Evolutionary conservation across 108 stramenopile species (phyloP).

Genomic region (Nannochloropsis granulata): DNA sequence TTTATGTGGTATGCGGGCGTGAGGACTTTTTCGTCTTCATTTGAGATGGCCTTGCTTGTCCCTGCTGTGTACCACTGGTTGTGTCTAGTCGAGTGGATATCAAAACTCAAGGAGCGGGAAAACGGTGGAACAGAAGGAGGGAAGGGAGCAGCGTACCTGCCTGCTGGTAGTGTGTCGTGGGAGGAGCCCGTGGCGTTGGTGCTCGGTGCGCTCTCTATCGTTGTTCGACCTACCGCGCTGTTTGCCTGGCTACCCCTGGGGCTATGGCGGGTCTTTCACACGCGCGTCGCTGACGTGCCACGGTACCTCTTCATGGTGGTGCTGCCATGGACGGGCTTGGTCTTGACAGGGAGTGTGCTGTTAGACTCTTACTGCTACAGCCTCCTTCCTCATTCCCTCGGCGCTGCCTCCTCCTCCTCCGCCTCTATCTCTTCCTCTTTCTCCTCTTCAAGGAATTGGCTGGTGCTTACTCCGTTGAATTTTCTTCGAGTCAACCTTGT

Average conservation of each 20-base stretch:
- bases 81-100: no score
- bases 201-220: not conserved
- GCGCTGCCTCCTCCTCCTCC: not conserved
- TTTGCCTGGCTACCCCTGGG: not conserved
- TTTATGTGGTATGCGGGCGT: not conserved
- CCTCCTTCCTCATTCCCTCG: not conserved
- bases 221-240: not conserved
- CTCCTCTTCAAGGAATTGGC: not conserved
- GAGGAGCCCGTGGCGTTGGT: not conserved
- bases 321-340: not conserved
- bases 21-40: not conserved
- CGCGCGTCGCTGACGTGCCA: not conserved
- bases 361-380: not conserved
- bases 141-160: not conserved
- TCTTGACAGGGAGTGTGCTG: not conserved
- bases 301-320: not conserved
- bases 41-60: not conserved
- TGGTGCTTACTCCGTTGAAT: not conserved
- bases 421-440: no score
- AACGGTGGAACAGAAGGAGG: not conserved
- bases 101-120: not conserved
- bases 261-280: not conserved
- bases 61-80: not conserved
- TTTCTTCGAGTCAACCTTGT: conserved; percentile 31
- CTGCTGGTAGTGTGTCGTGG: not conserved